A percentile compares a stretch with the other conserved stretches of the same genome.
phyloP scores from a whole-genome alignment of 345 rosid genomes.

The Lumnitzera racemosa region DNA sequence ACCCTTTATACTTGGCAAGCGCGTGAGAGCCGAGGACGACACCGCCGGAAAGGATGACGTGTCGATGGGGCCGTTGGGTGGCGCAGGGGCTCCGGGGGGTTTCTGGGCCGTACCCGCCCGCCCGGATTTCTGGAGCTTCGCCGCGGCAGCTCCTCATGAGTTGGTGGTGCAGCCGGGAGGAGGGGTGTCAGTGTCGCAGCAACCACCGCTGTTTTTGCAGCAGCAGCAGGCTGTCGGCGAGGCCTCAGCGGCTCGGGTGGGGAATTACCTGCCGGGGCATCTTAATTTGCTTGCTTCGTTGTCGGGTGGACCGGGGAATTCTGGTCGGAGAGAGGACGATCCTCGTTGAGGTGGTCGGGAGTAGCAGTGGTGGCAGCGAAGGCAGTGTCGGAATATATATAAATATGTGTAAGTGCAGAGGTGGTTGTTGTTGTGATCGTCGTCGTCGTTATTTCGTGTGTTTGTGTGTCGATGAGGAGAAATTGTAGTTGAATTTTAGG shows the following conservation, averaged over 20 bases:
- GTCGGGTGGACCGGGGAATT: conserved; percentile 59
- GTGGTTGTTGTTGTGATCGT: conserved; percentile 3
- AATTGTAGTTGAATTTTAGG: conserved; percentile 26
- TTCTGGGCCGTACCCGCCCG: conserved; percentile 87
- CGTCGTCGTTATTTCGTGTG: conserved; percentile 19
- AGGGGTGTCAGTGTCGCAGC: conserved; percentile 59
- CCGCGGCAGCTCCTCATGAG: conserved; percentile 51
- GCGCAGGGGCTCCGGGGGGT: conserved; percentile 45
- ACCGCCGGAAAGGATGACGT: conserved; percentile 15
- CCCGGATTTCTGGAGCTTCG: conserved; percentile 87
- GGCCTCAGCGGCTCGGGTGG: conserved; percentile 85
- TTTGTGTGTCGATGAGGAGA: conserved; percentile 34
- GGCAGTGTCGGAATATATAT: conserved; percentile 17
- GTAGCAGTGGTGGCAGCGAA: conserved; percentile 1
- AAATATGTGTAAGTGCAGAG: conserved; percentile 10
- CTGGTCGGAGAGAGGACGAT: conserved; percentile 63
- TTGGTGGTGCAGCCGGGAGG: conserved; percentile 47
- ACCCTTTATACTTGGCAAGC: conserved; percentile 87
- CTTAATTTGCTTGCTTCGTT: conserved; percentile 80
- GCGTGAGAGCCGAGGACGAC: conserved; percentile 63
- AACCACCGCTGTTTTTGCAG: conserved; percentile 38
- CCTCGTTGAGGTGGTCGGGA: conserved; percentile 26
- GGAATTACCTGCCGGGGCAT: conserved; percentile 80
- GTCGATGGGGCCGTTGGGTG: conserved; percentile 14
- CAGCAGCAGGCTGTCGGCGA: conserved; percentile 92